phyloP scores from a whole-genome alignment of 2,329 filamentous ascomycete genomes.

The Cytospora chrysosperma region DNA sequence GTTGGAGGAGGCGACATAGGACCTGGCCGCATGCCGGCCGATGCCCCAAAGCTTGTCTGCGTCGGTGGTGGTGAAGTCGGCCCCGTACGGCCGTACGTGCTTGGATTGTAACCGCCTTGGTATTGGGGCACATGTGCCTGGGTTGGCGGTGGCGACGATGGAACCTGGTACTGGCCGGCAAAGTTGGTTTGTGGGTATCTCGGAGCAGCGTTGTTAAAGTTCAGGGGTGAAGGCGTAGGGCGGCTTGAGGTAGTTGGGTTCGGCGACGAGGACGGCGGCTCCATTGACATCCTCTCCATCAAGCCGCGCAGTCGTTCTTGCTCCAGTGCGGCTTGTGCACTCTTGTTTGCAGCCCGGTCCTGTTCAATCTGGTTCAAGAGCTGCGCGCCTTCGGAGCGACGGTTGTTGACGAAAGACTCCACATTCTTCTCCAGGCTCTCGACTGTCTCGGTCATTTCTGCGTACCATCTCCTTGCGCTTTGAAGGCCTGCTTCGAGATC shows the following conservation, averaged over 20 bases:
- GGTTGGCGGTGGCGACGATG: constrained; percentile 55
- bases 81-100: constrained; percentile 57
- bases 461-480: constrained; percentile 89
- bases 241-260: constrained; percentile 37
- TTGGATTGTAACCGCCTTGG: constrained; percentile 55
- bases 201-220: constrained; percentile 39
- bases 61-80: constrained; percentile 47
- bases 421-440: constrained; percentile 94
- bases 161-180: constrained; percentile 58
- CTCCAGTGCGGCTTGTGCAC: constrained; percentile 71
- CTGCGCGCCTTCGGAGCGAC: constrained; percentile 85
- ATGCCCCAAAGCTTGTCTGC: constrained; percentile 37
- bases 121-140: constrained; percentile 44
- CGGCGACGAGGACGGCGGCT: constrained; percentile 52
- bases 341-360: constrained; percentile 63
- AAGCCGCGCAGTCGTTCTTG: constrained; percentile 80
- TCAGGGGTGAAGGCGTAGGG: constrained; percentile 37
- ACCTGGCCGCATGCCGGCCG: constrained; percentile 32
- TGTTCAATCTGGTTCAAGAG: constrained; percentile 86
- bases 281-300: constrained; percentile 95
- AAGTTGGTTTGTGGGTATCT: constrained; percentile 55
- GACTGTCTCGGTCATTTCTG: constrained; percentile 92
- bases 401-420: constrained; percentile 93
- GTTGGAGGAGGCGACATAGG: constrained; percentile 58
- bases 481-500: constrained; percentile 83